phyloP scores from a whole-genome alignment of 2,329 filamentous ascomycete species.

The Fusarium verrucosum region DNA sequence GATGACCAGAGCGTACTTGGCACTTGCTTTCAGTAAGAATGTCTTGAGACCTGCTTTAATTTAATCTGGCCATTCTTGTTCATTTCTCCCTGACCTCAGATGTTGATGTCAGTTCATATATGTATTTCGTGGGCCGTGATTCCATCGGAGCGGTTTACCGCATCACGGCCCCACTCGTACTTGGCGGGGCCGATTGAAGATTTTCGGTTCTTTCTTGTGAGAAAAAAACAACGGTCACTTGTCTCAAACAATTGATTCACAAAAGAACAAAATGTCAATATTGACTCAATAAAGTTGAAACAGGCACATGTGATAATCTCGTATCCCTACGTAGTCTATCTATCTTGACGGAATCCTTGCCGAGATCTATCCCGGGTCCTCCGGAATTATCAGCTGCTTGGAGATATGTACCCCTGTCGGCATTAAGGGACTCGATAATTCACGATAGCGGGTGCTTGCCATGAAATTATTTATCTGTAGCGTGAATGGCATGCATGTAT shows the following conservation, averaged over 20 bases:
- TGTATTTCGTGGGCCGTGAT: neutral
- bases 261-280: neutral
- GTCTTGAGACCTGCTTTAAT: no score
- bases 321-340: neutral
- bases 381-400: constrained; percentile 1
- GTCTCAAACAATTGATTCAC: constrained; percentile 1
- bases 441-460: constrained; percentile 7
- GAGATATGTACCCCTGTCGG: neutral
- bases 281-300: neutral
- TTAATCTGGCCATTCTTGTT: no score
- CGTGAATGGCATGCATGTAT: constrained; percentile 22
- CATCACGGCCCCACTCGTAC: constrained; percentile 6
- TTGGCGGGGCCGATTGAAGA: constrained; percentile 2
- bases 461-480: constrained; percentile 3
- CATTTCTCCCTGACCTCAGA: neutral
- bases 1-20: no score
- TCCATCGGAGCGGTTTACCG: constrained; percentile 11
- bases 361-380: neutral
- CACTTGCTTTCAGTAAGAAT: no score
- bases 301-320: neutral
- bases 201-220: neutral
- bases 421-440: neutral
- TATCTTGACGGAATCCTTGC: neutral
- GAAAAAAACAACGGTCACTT: neutral
- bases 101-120: neutral